phyloP scores from a whole-genome alignment of 2,329 filamentous ascomycete species.

The Pseudonectria foliicola region DNA sequence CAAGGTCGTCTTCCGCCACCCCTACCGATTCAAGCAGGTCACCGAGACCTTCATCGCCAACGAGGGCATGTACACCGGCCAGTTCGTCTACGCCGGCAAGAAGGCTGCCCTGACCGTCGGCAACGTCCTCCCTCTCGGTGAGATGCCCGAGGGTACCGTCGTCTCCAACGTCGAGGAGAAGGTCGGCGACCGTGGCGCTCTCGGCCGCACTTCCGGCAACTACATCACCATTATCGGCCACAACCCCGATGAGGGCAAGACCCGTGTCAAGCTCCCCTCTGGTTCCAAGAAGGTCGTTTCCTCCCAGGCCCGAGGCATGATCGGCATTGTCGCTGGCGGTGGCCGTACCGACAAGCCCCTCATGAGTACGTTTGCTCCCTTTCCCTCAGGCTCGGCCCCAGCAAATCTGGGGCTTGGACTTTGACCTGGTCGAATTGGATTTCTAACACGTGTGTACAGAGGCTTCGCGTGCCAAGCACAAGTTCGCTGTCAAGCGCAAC shows the following conservation, averaged over 20 bases:
- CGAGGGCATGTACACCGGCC: constrained; percentile 99
- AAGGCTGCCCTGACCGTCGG: constrained; percentile 94
- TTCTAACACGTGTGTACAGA: constrained; percentile 52
- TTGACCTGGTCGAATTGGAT: constrained; percentile 3
- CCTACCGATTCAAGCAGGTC: constrained; percentile 96
- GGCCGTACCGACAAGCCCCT: constrained; percentile 99
- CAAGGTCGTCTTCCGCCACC: constrained; percentile 93
- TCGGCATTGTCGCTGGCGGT: constrained; percentile 98
- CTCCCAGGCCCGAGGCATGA: constrained; percentile 92
- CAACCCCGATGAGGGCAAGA: constrained; percentile 99
- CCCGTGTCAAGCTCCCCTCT: constrained; percentile 97
- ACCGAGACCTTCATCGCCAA: constrained; percentile 99
- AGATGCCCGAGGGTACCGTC: constrained; percentile 98
- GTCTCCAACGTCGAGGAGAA: constrained; percentile 99
- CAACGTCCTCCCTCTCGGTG: constrained; percentile 91
- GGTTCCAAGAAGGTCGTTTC: constrained; percentile 98
- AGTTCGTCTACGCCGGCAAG: constrained; percentile 99
- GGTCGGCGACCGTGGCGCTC: constrained; percentile 89
- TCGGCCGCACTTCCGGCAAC: constrained; percentile 97
- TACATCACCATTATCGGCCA: constrained; percentile 97
- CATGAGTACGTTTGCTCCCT: constrained; percentile 58
- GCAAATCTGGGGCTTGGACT: background rate
- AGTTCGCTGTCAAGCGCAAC: constrained; percentile 99
- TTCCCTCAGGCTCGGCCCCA: background rate
- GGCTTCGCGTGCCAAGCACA: constrained; percentile 99